Evolutionary conservation across 2,329 filamentous ascomycete species (phyloP).

Genomic region (Allantophomopsis cytisporea): DNA sequence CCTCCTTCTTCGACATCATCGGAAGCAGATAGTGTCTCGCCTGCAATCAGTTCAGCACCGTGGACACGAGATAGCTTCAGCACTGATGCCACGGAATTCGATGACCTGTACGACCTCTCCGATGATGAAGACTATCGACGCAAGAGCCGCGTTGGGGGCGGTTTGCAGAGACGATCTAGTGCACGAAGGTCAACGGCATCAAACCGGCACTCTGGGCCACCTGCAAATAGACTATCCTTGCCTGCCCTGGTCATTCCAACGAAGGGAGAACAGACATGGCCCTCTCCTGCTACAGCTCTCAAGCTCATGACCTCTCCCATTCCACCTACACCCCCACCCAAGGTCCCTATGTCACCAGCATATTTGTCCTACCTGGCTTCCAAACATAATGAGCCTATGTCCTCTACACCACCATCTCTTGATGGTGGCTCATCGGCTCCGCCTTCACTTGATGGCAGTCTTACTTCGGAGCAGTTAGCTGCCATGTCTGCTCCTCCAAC

Average conservation of each 20-base stretch:
- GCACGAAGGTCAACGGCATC: constrained; percentile 17
- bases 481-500: constrained; percentile 74
- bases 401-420: constrained; percentile 66
- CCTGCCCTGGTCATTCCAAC: constrained; percentile 34
- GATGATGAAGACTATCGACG: constrained; percentile 52
- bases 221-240: constrained; percentile 17
- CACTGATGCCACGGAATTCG: constrained; percentile 61
- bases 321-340: constrained; percentile 47
- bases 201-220: constrained; percentile 14
- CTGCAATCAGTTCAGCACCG: constrained; percentile 38
- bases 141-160: constrained; percentile 31
- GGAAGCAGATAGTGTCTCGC: constrained; percentile 38
- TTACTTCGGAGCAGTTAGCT: constrained; percentile 79
- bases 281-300: constrained; percentile 23
- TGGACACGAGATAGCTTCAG: constrained; percentile 50
- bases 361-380: constrained; percentile 60
- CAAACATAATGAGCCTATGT: constrained; percentile 52
- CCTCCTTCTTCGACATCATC: constrained; percentile 45
- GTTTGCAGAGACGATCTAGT: constrained; percentile 9
- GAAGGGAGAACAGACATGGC: constrained; percentile 8
- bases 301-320: constrained; percentile 42
- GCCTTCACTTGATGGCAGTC: constrained; percentile 72
- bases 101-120: constrained; percentile 74
- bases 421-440: constrained; percentile 78
- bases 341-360: constrained; percentile 64